These are phyloP conservation scores for Phytopythium chamaehyphon DNA, from an alignment of 352 stramenopile species.

Conservation along the genomic window DNA sequence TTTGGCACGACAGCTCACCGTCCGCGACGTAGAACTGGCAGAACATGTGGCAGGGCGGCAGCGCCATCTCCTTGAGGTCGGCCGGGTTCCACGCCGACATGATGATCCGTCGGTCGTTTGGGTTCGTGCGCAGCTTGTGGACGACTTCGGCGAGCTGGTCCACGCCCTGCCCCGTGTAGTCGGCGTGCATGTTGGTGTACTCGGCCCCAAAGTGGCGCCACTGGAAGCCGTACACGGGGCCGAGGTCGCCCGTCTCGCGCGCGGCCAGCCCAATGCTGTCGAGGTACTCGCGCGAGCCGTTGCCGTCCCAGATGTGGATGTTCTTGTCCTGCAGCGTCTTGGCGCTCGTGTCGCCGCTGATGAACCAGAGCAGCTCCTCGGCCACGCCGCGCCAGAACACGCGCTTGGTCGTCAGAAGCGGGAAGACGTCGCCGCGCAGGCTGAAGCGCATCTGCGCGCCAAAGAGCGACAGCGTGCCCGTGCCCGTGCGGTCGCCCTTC, in stretches of 20 bases:
- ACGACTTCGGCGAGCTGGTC: slow-evolving; percentile 99
- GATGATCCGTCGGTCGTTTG: slow-evolving; percentile 97
- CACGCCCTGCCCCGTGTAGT: slow-evolving; percentile 98
- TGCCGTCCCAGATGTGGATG: slow-evolving; percentile 99
- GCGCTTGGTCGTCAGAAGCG: slow-evolving; percentile 98
- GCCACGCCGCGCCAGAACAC: slow-evolving; percentile 99
- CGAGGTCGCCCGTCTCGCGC: slow-evolving; percentile 96
- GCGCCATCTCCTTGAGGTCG: slow-evolving; percentile 96
- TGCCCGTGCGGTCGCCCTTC: slow-evolving; percentile 97
- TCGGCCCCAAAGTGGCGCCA: slow-evolving; percentile 99
- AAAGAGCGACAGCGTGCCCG: slow-evolving; percentile 98
- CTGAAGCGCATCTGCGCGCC: slow-evolving; percentile 96
- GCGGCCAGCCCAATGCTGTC: slow-evolving; percentile 91
- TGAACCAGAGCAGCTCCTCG: slow-evolving; percentile 99
- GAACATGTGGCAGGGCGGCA: slow-evolving; percentile 99
- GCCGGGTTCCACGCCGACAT: slow-evolving; percentile 99
- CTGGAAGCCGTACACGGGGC: slow-evolving; percentile 97
- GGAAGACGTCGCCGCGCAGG: slow-evolving; percentile 93
- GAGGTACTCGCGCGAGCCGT: slow-evolving; percentile 95
- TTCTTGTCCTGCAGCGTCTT: slow-evolving; percentile 96
- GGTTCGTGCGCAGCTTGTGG: slow-evolving; percentile 96
- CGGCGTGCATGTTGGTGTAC: slow-evolving; percentile 97
- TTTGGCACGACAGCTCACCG: slow-evolving; percentile 87
- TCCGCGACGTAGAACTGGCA: slow-evolving; percentile 93
- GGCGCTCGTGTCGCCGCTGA: slow-evolving; percentile 95